Evolutionary conservation across 164 flowering plant species (phyloP), one percentile per base, ranked within the genome.

Genomic region (Berberis vulgaris): DNA sequence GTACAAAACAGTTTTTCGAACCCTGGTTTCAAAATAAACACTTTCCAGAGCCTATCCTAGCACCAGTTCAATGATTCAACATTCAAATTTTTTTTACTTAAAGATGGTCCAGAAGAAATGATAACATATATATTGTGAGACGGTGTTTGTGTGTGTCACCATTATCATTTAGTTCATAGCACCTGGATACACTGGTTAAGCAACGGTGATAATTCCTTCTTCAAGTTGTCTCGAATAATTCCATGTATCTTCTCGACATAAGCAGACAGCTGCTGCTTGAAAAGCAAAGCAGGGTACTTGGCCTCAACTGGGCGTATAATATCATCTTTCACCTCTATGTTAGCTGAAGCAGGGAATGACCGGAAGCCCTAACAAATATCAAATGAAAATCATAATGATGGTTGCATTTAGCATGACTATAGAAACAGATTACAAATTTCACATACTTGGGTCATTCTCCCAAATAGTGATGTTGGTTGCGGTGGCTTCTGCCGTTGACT

Each of bases 231-330:
- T 55, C 97, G 83, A 59, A 89, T 81, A 63, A 95, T 95, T 68
- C 99, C 99, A 77, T 82, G 89, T 13, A 95, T 91, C 81, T 95
- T 95, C 77, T 95, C 99, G 70, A 95, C 94, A 72, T 89, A 95
- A 10, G 99, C 99, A n/a, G 97, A 86, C 45, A 95, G 89, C 82
- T 95, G 99, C 78, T 95, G 94, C 83, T 89, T 95, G 77, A 95
- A 95, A 68, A 95, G 94, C 76, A 89, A 77, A 57, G 99, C 99
- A 38, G 99, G 97, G 69, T 95, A 91, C 70, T 95, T 95, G 2
- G 97, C 99, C 71, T 95, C 97, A 60, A 91, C 99, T 71, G 84
- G 96, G 41, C 85, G 91, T n/a, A 91, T 87, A 57, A 82, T 86
- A 43, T 85, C 87, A 12, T 70, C 69, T 45, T 79, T 74, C 5